A percentile compares a stretch with the other conserved stretches of the same genome.
These are phyloP conservation scores for Ramalina intermedia DNA, from an alignment of 495 filamentous ascomycete species.

Conservation along the genomic window DNA sequence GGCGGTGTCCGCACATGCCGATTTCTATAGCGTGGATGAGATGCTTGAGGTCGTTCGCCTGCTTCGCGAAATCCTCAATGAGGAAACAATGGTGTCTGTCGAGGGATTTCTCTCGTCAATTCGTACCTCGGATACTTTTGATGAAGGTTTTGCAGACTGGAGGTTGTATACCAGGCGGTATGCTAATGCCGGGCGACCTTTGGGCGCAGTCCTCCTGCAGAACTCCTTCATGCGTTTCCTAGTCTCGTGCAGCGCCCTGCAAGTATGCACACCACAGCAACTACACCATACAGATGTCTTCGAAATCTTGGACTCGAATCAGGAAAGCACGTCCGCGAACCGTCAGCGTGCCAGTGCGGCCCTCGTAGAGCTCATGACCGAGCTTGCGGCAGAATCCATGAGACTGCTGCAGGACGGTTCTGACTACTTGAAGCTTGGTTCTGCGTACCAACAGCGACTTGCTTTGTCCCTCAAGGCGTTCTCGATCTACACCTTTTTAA, in stretches of 20 bases:
- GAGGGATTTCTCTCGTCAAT: slow-evolving; percentile 81
- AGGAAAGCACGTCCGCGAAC: slow-evolving; percentile 28
- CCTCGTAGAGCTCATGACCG: slow-evolving; percentile 53
- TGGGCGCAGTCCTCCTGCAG: slow-evolving; percentile 87
- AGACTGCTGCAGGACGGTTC: slow-evolving; percentile 73
- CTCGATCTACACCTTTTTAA: slow-evolving; percentile 69
- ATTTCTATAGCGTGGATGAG: slow-evolving; percentile 64
- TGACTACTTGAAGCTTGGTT: slow-evolving; percentile 74
- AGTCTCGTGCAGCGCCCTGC: slow-evolving; percentile 60
- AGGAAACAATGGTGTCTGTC: slow-evolving; percentile 65
- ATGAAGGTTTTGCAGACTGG: slow-evolving; percentile 55
- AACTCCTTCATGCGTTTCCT: slow-evolving; percentile 74
- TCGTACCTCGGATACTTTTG: slow-evolving; percentile 38
- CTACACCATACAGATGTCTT: slow-evolving; percentile 52
- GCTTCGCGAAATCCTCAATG: slow-evolving; percentile 59
- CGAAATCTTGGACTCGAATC: slow-evolving; percentile 54
- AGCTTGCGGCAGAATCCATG: slow-evolving; percentile 68
- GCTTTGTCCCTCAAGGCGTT: slow-evolving; percentile 74
- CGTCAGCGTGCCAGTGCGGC: slow-evolving; percentile 14
- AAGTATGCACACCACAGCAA: slow-evolving; percentile 42
- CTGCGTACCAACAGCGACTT: slow-evolving; percentile 73
- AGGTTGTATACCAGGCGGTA: slow-evolving; percentile 72
- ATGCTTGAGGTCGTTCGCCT: slow-evolving; percentile 54
- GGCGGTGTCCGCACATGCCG: slow-evolving; percentile 56
- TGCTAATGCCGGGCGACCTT: slow-evolving; percentile 56